These are phyloP conservation scores for Trichodelitschia bisporula DNA, from an alignment of 495 filamentous ascomycete genomes.

Conservation along the genomic window DNA sequence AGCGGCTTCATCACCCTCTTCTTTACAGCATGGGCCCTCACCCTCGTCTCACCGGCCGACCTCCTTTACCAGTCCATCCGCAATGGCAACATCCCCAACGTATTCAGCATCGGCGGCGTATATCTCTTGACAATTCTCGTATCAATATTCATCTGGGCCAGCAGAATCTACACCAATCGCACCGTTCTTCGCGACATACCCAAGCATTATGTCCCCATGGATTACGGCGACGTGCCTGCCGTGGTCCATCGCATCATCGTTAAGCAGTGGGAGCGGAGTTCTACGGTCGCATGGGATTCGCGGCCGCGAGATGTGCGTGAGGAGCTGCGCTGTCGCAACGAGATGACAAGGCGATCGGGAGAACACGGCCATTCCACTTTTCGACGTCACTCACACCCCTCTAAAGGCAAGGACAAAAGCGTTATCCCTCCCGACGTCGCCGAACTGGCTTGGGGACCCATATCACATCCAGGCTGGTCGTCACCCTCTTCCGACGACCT, in stretches of 20 bases:
- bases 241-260: constrained; percentile 51
- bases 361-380: constrained; percentile 3
- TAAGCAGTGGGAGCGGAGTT: constrained; percentile 44
- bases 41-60: constrained; percentile 65
- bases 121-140: constrained; percentile 54
- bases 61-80: constrained; percentile 53
- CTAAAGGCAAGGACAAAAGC: constrained; percentile 3
- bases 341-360: neutral
- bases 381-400: constrained; percentile 5
- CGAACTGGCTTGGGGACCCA: constrained; percentile 42
- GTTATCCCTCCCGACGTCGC: constrained; percentile 14
- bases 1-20: constrained; percentile 57
- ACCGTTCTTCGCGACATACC: constrained; percentile 60
- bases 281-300: constrained; percentile 56
- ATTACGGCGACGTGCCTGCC: constrained; percentile 49
- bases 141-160: constrained; percentile 53
- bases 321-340: constrained; percentile 3
- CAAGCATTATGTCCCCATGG: constrained; percentile 57
- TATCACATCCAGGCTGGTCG: constrained; percentile 77
- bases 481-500: constrained; percentile 49
- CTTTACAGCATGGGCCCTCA: constrained; percentile 41
- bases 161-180: constrained; percentile 71
- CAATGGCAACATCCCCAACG: constrained; percentile 41
- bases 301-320: constrained; percentile 31
- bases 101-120: constrained; percentile 59